Base-by-base conservation (phyloP, 352 stramenopile genomes). In the Halophytophthora polymorphica region DNA sequence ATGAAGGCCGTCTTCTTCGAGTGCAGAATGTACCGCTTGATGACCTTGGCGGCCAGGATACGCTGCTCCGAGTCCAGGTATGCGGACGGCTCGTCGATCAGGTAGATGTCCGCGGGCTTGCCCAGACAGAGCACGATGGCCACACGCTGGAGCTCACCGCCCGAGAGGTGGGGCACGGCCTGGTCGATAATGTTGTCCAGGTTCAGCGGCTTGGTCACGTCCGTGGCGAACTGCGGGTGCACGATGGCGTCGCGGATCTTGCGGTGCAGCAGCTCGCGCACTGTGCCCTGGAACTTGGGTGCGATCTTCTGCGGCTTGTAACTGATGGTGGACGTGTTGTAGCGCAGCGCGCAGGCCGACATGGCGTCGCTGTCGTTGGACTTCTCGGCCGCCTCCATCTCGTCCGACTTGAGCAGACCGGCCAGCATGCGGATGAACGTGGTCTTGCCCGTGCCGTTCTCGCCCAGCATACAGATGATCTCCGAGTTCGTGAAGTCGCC, bases 251-350 rank as follows among this genome's bases (percentile, higher is more conserved):
- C 95, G 34, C 96, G 88, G 57, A 99, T 98, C 31, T 94, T 93
- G 65, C 98, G 98, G 83, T 99, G 95, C 44, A 99, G 73, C 38
- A 99, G 81, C 62, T 98, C 85, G 42, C 96, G 93, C 40, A 99
- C 97, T 0, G 95, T 99, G 49, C 97, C 97, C 71, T 93, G 80
- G 68, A 95, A 95, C 69, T 93, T 95, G 1, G 85, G 85, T 11
- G 82, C 82, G 68, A 99, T 99, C 81, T 99, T 99, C 81, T 99
- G 98, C 29, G 97, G 97, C 78, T 99, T 99, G 93, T 99, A 99
- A 56, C 88, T 96, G 37, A 97, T 80, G 28, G 83, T 87, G 18
- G 80, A 90, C 45, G 82, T 69, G 56, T 93, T 80, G 64, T 93
- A 95, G 48, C 81, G 83, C 29, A 95, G 64, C 45, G 83, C 73